Evolutionary conservation across 2,329 filamentous ascomycete species (phyloP), one percentile per base, ranked within the genome.

Genomic region (Tolypocladium capitatum): DNA sequence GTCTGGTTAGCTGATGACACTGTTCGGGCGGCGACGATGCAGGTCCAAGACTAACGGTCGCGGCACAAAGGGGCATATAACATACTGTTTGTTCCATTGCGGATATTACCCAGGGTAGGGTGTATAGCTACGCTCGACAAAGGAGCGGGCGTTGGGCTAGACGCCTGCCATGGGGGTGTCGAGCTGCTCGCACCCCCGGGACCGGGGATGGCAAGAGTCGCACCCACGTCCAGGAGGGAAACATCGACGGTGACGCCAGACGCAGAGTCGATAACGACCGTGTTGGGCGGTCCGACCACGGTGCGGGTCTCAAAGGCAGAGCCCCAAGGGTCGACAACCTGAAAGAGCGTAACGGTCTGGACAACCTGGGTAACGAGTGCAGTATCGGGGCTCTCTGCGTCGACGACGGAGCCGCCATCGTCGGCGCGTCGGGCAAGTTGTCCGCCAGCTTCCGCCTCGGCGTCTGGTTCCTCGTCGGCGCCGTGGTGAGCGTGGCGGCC

Each of bases 261-360:
- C 48, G 56, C 56, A 43, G 62, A 53, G 55, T 63, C 60, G 51
- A 64, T 55, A 51, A 68, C 56, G 48, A 65, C 59, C 48, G 69
- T 69, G 54, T 63, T 60, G 34, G 68, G 59, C 42, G 64, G 52
- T 36, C 64, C 62, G 53, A 57, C 61, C 47, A 69, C 53, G 31
- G 75, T 78, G 49, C 68, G 61, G 21, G 70, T 58, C 46, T 66
- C 60, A 42, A 76, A 56, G 44, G 70, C 64, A 28, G 64, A 66
- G 51, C 75, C 75, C 41, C 60, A 58, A 42, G 63, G 62, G 60
- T 78, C 73, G 52, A 78, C 68, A 51, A 74, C 56, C 53, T 78
- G 70, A 48, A 79, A 60, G 58, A 79, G 65, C 27, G 74, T 76
- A 52, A 80, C 62, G 55, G 76, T 79, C 60, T 76, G 68, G 46